Base-by-base conservation (phyloP, 2,329 filamentous ascomycete genomes). In the Ophiostoma triangulosporum region DNA sequence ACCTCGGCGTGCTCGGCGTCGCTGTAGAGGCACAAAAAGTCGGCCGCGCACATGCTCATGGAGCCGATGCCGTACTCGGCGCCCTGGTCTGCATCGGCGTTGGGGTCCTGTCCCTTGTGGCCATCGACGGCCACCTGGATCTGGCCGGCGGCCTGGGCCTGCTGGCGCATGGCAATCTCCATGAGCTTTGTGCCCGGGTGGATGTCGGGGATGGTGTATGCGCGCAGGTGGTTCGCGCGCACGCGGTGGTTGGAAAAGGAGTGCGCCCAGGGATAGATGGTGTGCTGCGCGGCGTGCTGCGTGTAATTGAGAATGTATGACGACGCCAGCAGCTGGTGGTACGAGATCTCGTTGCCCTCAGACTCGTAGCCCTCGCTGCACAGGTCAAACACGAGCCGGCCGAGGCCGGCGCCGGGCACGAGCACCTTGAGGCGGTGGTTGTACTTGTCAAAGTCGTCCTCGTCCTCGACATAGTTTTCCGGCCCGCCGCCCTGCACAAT, bases 281-380 rank as follows among this genome's bases (percentile, higher is more conserved):
- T 80, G 67, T 89, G 88, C 57, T 85, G 74, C 15, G 75, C 74
- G 0, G 76, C 77, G 2, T 66, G 64, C 0, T 71, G 61, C 4
- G 83, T 86, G 61, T 74, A 75, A 65, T 91, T 90, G 48, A 90
- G 77, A 15, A 90, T 77, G 64, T 86, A 83, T 0, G 78, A 80
- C 6, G 87, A 94, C 1, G 88, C 88, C 55, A 97, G 74, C n/a
- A 98, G 78, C 65, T 95, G 88, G 66, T 98, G 93, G 64, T 95
- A 97, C 3, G 90, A 96, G 57, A 97, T 95, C 68, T 98, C 87
- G 64, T 96, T 97, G 27, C 91, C 91, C 66, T 96, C 89, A 0
- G 81, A 78, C 11, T 77, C 70, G 66, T 82, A 94, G 11, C 93
- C 90, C 1, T 71, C 73, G 27, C 71, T 71, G 64, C 84, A 88